Conservation (phyloP, 1,139 yeast genomes). For the Candida tetrigidarum region DNA sequence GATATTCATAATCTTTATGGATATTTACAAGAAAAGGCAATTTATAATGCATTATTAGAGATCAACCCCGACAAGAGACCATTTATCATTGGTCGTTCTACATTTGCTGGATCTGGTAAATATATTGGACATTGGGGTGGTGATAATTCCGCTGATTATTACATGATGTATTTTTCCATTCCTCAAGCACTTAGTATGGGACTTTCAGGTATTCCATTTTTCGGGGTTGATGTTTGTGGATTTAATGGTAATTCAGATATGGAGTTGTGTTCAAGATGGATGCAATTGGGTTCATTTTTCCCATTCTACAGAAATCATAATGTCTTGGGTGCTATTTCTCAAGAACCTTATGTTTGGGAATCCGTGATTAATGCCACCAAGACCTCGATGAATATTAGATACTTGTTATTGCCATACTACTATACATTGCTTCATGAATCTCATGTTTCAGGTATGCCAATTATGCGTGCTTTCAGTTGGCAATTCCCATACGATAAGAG, state of each 20-base stretch:
- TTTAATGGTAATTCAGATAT: constrained; percentile 27
- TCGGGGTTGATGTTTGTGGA: constrained; percentile 29
- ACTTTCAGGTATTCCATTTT: constrained; percentile 26
- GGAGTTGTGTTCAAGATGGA: constrained; percentile 30
- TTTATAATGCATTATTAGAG: constrained; percentile 23
- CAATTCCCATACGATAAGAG: constrained; percentile 23
- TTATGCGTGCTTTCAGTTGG: constrained; percentile 26
- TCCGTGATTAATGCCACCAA: constrained; percentile 24
- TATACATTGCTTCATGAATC: constrained; percentile 26
- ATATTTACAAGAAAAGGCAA: constrained; percentile 23
- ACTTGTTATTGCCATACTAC: constrained; percentile 26
- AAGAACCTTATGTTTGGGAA: constrained; percentile 28
- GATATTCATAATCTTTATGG: constrained; percentile 28
- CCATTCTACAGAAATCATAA: constrained; percentile 30
- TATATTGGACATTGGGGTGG: constrained; percentile 30
- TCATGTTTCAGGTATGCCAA: constrained; percentile 25
- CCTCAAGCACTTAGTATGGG: constrained; percentile 28
- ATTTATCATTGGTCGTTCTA: constrained; percentile 24
- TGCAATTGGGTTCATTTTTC: constrained; percentile 29
- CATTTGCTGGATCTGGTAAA: constrained; percentile 25
- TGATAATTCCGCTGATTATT: constrained; percentile 25
- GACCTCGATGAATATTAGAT: constrained; percentile 24
- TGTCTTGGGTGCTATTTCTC: constrained; percentile 24
- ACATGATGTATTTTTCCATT: constrained; percentile 25
- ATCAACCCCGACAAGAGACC: constrained; percentile 24